Evolutionary conservation across 2,329 filamentous ascomycete species (phyloP), one percentile per base, ranked within the genome.

Genomic region (Beauveria asiatica): DNA sequence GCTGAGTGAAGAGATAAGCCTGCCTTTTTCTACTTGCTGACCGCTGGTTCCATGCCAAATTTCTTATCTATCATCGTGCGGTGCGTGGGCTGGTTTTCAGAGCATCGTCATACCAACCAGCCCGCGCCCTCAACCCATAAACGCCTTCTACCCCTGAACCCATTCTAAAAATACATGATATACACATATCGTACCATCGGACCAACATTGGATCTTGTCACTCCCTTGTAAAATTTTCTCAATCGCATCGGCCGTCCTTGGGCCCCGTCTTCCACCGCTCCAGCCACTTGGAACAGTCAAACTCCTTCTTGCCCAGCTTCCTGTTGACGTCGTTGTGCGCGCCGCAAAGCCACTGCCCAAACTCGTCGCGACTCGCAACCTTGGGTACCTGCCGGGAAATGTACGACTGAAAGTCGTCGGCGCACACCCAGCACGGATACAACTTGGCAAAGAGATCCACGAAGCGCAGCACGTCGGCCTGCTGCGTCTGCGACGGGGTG

Each of bases 391-490:
- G 88, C 64, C 82, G 81, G 63, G 78, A 80, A 78, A 97, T 87
- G 81, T 93, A 97, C 0, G 72, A 72, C 72, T 88, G 88, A 73
- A 99, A 97, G 70, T 97, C 93, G 62, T 93, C 88, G 39, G 92
- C 94, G 74, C 94, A 99, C 3, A 89, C 83, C 91, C 92, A 96
- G 78, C 94, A 99, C 4, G 94, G 94, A 70, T 99, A 99, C 21
- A 97, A 75, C 66, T 88, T 88, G 27, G 89, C 86, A 72, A 99
- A 96, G 2, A 92, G 79, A 25, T 78, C 76, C 67, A 99, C 80
- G 75, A 99, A 97, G 56, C 83, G 80, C 60, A 80, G 79, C 66
- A 95, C 87, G 67, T 97, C 88, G 33, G 77, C 76, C 71, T 97
- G 91, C 67, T 96, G 84, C 10, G 78, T 73, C 1, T 78, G 72